Percentiles rank a stretch among this genome's conserved stretches.
Conservation (phyloP, 352 stramenopile genomes). For the Peronospora belbahrii region DNA sequence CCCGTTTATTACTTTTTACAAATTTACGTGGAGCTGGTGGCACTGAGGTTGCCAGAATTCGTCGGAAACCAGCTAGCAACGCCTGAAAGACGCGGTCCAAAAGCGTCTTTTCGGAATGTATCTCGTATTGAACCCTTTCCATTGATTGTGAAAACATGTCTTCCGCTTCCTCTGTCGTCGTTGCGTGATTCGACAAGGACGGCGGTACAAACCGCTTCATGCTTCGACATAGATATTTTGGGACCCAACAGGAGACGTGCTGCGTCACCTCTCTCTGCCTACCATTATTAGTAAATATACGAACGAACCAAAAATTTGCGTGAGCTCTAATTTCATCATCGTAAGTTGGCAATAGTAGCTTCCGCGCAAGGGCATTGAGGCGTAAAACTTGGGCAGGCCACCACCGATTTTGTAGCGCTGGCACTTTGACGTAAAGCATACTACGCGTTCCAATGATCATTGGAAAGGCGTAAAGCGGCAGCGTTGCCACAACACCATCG, state of each 20-base stretch:
- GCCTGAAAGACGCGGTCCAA: constrained; percentile 27
- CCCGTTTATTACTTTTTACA: constrained; percentile 6
- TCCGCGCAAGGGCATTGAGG: constrained; percentile 52
- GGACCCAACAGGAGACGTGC: constrained; percentile 67
- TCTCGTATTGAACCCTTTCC: constrained; percentile 19
- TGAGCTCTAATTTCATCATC: constrained; percentile 33
- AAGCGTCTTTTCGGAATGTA: constrained; percentile 15
- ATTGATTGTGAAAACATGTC: constrained; percentile 19
- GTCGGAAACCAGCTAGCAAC: constrained; percentile 22
- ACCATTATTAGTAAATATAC: constrained; percentile 36
- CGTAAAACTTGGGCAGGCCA: constrained; percentile 67
- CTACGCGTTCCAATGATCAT: constrained; percentile 54
- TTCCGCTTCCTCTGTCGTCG: neutral
- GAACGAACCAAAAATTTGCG: constrained; percentile 48
- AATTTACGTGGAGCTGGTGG: neutral
- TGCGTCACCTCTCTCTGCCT: constrained; percentile 22
- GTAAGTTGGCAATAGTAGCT: constrained; percentile 29
- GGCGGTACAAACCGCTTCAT: constrained; percentile 25
- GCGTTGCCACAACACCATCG: constrained; percentile 44
- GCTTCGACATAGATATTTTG: constrained; percentile 66
- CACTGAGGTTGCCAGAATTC: neutral
- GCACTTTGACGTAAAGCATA: constrained; percentile 66
- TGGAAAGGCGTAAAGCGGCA: constrained; percentile 69
- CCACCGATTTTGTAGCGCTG: constrained; percentile 52
- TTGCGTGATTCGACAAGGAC: neutral